Base-by-base conservation (phyloP, 768 basidiomycete species). In the Xanthoconium purpureum region DNA sequence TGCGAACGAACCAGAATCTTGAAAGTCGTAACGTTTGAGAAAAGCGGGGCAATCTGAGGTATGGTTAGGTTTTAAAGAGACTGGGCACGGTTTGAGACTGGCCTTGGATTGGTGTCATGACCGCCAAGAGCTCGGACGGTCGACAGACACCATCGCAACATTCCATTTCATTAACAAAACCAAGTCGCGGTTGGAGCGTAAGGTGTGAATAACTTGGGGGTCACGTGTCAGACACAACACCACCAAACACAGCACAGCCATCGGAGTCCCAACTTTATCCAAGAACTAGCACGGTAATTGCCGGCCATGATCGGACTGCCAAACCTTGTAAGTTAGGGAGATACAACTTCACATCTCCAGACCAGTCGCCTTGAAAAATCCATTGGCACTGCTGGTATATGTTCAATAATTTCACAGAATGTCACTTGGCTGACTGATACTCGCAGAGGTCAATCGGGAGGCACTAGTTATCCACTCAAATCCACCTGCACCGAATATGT, bases 371-470 rank as follows among this genome's bases (percentile, higher is more conserved):
- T 93, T 93, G 85, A 93, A 93, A 92, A 81, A 92, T 91, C 91
- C 91, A 78, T 91, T 92, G 90, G 79, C 89, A 90, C 89, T 75
- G 67, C 74, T 78, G 88, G 89, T 87, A 71, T 40, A 28, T 37
- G 79, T 75, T 43, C 18, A 20, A 18, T 14, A 13, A 14, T 35
- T 37, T 52, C 46, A 28, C 32, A 11, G 2, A 24, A 13, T 17
- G 20, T 37, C 20, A 5, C 36, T 2, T 15, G 2, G 11, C 65
- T 68, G 40, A 71, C 32, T 24, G 7, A 18, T 62, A n/a, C 48
- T 28, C 2, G 33, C 40, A 88, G 89, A 90, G 91, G 90, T 89
- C 90, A 92, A 89, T 89, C 66, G 91, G 91, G 91, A 93, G 91
- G 91, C 89, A 80, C 78, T 84, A 78, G 73, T 67, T 57, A 64